Evolutionary conservation across 129 eudicot genomes (phyloP).

Genomic region (Flaveria linearis): DNA sequence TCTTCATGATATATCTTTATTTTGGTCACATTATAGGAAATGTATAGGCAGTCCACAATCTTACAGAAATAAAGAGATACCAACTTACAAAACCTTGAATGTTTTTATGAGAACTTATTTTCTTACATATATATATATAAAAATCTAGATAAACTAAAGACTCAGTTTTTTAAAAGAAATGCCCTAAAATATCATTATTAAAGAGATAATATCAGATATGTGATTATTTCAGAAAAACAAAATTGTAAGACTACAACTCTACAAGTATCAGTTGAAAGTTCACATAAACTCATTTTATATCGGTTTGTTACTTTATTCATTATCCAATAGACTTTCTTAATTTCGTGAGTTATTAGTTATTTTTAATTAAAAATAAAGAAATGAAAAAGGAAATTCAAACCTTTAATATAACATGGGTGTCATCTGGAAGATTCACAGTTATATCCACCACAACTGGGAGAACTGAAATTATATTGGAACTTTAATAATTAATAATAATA

Average conservation of each 20-base stretch:
- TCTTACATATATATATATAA: neutral
- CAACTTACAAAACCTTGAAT: neutral
- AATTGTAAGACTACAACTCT: neutral
- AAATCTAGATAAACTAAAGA: neutral
- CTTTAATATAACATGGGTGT: constrained; percentile 83
- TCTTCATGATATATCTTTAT: neutral
- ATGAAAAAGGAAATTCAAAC: constrained; percentile 38
- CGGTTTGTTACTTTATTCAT: neutral
- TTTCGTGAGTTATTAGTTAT: neutral
- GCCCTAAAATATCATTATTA: neutral
- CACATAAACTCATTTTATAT: neutral
- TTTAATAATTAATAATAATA: constrained; percentile 7
- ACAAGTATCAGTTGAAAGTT: neutral
- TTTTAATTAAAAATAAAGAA: neutral
- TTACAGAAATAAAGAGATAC: neutral
- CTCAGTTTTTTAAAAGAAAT: neutral
- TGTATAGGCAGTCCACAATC: neutral
- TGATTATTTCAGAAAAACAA: neutral
- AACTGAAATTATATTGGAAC: constrained; percentile 51
- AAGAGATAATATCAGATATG: neutral
- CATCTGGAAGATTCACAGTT: constrained; percentile 85
- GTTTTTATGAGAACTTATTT: neutral
- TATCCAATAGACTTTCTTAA: neutral
- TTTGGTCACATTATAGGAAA: constrained; percentile 3
- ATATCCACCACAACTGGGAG: constrained; percentile 93